Evolutionary conservation across 2,329 filamentous ascomycete species (phyloP).

Genomic region (Aspergillus candidus): DNA sequence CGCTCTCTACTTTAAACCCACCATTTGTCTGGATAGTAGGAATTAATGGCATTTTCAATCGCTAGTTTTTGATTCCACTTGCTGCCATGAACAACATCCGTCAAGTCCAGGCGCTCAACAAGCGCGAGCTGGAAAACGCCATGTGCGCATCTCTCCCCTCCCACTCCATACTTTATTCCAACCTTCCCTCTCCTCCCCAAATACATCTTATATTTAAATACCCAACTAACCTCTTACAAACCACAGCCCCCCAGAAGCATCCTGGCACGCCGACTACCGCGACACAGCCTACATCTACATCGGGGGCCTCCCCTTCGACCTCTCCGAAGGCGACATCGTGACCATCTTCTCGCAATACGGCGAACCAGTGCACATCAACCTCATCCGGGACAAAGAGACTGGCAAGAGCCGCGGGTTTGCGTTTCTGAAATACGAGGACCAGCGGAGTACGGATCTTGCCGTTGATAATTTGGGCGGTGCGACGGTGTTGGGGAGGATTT

Average conservation of each 20-base stretch:
- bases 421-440: constrained; percentile 97
- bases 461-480: constrained; percentile 93
- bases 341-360: constrained; percentile 97
- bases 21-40: not conserved
- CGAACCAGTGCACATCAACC: constrained; percentile 87
- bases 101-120: constrained; percentile 86
- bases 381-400: constrained; percentile 90
- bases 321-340: constrained; percentile 91
- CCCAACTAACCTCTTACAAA: constrained; percentile 11
- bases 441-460: constrained; percentile 88
- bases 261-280: constrained; percentile 96
- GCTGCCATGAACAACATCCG: constrained; percentile 83
- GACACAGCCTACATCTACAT: constrained; percentile 97
- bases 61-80: not conserved
- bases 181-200: too few relatives aligned
- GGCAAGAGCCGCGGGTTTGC: constrained; percentile 92
- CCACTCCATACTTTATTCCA: constrained; percentile 7
- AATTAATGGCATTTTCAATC: not conserved
- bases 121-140: constrained; percentile 85
- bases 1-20: not conserved
- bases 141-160: constrained; percentile 50
- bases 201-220: constrained; percentile 1
- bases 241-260: constrained; percentile 71
- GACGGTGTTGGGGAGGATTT: constrained; percentile 68
- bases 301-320: constrained; percentile 83